These are phyloP conservation scores for Pyrus hybrid DNA, from an alignment of 331 rosid genomes.

Conservation along the genomic window DNA sequence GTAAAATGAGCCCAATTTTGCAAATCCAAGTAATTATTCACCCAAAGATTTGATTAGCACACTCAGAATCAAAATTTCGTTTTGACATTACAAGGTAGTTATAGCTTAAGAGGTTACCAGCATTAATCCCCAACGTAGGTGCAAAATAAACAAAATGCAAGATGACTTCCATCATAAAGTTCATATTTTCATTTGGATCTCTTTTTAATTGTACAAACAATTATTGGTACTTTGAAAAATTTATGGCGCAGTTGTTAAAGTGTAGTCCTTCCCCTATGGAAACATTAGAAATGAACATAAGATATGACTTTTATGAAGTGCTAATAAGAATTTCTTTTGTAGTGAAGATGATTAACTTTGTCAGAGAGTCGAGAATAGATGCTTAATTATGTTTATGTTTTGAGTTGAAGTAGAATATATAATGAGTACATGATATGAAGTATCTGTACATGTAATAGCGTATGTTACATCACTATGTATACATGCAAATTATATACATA, in stretches of 20 bases:
- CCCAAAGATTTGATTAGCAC: background rate
- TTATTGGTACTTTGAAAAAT: background rate
- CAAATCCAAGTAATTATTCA: background rate
- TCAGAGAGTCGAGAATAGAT: background rate
- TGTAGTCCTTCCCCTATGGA: background rate
- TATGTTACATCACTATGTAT: background rate
- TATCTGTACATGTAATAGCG: background rate
- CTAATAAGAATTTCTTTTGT: background rate
- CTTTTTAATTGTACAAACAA: background rate
- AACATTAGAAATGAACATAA: background rate
- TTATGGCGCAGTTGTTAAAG: background rate
- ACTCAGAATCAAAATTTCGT: background rate
- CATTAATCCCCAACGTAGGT: too few species aligned
- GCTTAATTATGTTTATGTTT: background rate
- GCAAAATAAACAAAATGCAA: background rate
- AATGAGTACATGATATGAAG: background rate
- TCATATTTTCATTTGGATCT: background rate
- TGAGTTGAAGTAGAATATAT: background rate
- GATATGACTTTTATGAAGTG: background rate
- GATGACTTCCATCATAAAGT: background rate
- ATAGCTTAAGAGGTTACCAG: background rate
- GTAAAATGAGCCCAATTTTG: background rate
- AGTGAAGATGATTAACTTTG: background rate
- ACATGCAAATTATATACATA: background rate
- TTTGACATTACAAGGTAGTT: background rate